Base-by-base conservation (phyloP, 163 green algal genomes). In the Scenedesmus sp. region DNA sequence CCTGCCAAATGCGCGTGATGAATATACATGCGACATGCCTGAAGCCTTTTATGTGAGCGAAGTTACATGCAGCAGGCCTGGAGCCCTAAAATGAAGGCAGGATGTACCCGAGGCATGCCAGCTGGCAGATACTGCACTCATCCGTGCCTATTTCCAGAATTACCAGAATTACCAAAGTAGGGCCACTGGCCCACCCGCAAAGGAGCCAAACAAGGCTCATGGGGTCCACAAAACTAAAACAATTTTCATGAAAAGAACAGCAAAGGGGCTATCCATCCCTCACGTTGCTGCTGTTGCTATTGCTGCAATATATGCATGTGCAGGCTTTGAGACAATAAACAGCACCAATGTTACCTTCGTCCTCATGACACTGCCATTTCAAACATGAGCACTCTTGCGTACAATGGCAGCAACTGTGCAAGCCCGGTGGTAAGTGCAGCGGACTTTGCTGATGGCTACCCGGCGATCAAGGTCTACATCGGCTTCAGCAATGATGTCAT, bases 271-370 rank as follows among this genome's bases (percentile, higher is more conserved):
- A 61, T 3, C 51, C 51, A 61, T 61, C 51, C 51, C 3, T 6
- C 30, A 40, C 49, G 49, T 56, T 12, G 18, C 30, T 16, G 7
- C 65, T 76, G 9, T 30, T 40, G 30, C 65, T 76, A 30, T 18
- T 76, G 65, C 65, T 76, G 30, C 65, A 5, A 20, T 37, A 6
- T 72, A n/a, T 40, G 65, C 65, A 40, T 20, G 6, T 18, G 65
- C 30, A 76, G 65, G 65, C 65, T 76, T 40, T 40, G 65, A 76
- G 65, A 76, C 65, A 16, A 30, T 76, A 22, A 76, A 76, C 65
- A 76, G 7, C 85, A 70, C 26, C 35, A 89, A 89, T 42, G 85
- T 89, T 4, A 89, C 61, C 1, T 89, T 53, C 42, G 61, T 83
- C 40, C 42, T 46, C 35, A 83, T 89, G 65, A 35, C n/a, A 7